phyloP scores from a whole-genome alignment of 495 filamentous ascomycete species.

The Tuber magnatum region DNA sequence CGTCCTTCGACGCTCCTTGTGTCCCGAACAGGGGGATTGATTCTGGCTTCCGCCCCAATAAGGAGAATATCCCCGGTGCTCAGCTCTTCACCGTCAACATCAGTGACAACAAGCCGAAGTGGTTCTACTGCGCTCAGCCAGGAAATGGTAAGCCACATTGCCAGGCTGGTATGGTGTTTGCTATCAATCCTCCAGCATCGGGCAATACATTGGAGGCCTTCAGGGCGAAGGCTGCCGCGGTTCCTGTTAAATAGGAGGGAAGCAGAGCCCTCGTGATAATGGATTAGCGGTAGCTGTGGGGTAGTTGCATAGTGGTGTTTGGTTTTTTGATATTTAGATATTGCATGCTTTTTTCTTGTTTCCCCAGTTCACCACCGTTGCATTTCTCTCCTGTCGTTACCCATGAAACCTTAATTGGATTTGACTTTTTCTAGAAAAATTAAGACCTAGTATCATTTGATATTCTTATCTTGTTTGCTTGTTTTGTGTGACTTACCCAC shows the following conservation, averaged over 20 bases:
- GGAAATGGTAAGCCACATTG: slow-evolving; percentile 41
- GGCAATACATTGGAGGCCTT: slow-evolving; percentile 11
- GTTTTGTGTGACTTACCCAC: not conserved
- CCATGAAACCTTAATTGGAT: not conserved
- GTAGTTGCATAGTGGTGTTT: not conserved
- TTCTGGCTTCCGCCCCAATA: slow-evolving; percentile 47
- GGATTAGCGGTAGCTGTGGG: not conserved
- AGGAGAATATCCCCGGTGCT: slow-evolving; percentile 9
- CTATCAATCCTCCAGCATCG: slow-evolving; percentile 28
- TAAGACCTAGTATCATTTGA: not conserved
- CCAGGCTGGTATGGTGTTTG: slow-evolving; percentile 41
- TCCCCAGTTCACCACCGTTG: not conserved
- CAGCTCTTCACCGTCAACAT: slow-evolving; percentile 30
- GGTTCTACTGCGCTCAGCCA: slow-evolving; percentile 53
- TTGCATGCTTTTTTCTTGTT: not conserved
- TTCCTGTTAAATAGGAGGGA: not conserved
- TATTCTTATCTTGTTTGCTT: not conserved
- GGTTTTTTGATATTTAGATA: not conserved
- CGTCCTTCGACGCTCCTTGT: slow-evolving; percentile 58
- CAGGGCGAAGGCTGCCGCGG: slow-evolving; percentile 8
- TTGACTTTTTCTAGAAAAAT: not conserved
- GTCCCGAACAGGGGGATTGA: slow-evolving; percentile 42
- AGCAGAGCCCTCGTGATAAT: not conserved
- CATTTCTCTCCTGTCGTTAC: not conserved
- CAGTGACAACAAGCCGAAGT: slow-evolving; percentile 49